Base-by-base conservation (phyloP, 768 basidiomycete genomes). In the Chalciporus sphaerocephalus region DNA sequence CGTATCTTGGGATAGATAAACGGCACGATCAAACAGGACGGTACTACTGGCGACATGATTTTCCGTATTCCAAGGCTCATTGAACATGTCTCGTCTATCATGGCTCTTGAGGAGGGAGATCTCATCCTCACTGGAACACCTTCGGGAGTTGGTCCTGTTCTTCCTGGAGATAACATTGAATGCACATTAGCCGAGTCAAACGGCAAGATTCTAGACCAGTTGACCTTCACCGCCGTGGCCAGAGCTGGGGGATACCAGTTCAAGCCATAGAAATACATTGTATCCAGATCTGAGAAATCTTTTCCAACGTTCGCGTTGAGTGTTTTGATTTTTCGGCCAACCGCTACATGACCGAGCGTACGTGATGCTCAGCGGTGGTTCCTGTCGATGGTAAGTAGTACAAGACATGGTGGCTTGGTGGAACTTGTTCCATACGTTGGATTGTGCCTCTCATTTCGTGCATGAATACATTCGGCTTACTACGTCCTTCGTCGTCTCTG, bases 101-200 rank as follows among this genome's bases (percentile, higher is more conserved):
- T 98, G 93, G 85, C 86, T 0, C 76, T 99, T n/a, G 92, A 96
- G 89, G 91, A 93, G 65, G 91, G 91, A 11, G 93, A 96, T 54
- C 69, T 95, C n/a, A 70, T 96, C 48, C 72, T 96, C 25, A 95
- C 92, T 0, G 91, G 92, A 5, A 98, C 95, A 1, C 95, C 95
- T 1, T 78, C 85, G 0, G 95, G 95, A 15, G 92, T 97, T 4
- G 92, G 93, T 16, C 81, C 83, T 1, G 60, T 97, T 44, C 48
- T 60, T 0, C 76, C 84, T 2, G 91, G 90, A 0, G 93, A 98
- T 69, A 75, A 71, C 22, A 75, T 98, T 48, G 79, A 83, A 50
- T 96, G 92, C 46, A 69, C 74, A 4, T 66, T 98, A 38, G 69
- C 76, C 5, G 81, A 84, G 50, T 59, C 67, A 5, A 59, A 62